phyloP scores from a whole-genome alignment of 331 rosid genomes.

The Arachis monticola region DNA sequence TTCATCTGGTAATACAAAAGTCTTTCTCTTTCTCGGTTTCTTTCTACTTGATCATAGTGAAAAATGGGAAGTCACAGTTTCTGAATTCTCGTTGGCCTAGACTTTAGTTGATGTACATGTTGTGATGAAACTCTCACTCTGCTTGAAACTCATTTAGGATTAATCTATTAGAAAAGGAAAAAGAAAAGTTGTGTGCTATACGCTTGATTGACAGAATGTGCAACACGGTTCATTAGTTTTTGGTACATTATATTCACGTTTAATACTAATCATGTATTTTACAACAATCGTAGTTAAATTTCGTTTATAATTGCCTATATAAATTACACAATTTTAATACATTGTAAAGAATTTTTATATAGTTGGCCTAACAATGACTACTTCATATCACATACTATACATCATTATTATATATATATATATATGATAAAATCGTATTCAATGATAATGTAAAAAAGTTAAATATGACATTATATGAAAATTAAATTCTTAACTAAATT shows the following conservation, averaged over 20 bases:
- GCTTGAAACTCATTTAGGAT: neutral
- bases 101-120: slow-evolving; percentile 3
- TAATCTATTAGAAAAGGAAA: neutral
- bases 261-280: neutral
- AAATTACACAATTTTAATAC: too few relatives aligned
- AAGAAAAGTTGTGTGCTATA: neutral
- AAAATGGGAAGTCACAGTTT: slow-evolving; percentile 6
- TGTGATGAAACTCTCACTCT: slow-evolving; percentile 17
- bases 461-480: too few relatives aligned
- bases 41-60: slow-evolving; percentile 9
- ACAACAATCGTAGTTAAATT: neutral
- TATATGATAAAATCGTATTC: too few relatives aligned
- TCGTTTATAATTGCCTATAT: neutral
- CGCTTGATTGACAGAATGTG: neutral
- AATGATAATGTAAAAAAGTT: too few relatives aligned
- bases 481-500: neutral
- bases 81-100: neutral
- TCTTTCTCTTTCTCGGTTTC: slow-evolving; percentile 23
- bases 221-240: neutral
- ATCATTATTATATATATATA: too few relatives aligned
- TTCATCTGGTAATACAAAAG: slow-evolving; percentile 66
- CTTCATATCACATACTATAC: too few relatives aligned
- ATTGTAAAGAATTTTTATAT: too few relatives aligned
- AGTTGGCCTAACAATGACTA: too few relatives aligned
- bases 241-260: neutral